These are phyloP conservation scores for Cryptosporidium sp. DNA, from an alignment of 169 alveolate species.

Conservation along the genomic window DNA sequence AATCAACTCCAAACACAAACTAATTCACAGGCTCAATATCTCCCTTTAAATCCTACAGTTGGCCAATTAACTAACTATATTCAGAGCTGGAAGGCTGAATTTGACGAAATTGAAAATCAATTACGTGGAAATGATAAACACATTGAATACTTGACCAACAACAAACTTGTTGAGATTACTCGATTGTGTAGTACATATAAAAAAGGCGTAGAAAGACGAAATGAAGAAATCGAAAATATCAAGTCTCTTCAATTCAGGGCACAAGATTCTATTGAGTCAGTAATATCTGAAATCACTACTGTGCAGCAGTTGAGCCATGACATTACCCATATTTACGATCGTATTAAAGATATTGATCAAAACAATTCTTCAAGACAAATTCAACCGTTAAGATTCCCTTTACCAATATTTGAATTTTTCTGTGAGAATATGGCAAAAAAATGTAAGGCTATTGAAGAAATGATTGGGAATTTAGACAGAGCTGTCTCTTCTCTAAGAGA, in stretches of 20 bases:
- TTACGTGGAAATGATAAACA: slow-evolving; percentile 67
- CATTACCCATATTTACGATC: slow-evolving; percentile 55
- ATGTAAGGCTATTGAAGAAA: slow-evolving; percentile 57
- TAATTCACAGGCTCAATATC: slow-evolving; percentile 52
- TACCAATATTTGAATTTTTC: slow-evolving; percentile 69
- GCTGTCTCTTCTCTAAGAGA: slow-evolving; percentile 52
- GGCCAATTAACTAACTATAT: slow-evolving; percentile 73
- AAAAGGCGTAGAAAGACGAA: slow-evolving; percentile 71
- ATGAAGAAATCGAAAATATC: slow-evolving; percentile 68
- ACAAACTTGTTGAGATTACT: slow-evolving; percentile 56
- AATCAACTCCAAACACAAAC: slow-evolving; percentile 1
- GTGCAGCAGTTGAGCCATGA: slow-evolving; percentile 70
- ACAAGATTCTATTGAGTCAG: slow-evolving; percentile 48
- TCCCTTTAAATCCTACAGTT: slow-evolving; percentile 65
- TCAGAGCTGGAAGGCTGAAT: slow-evolving; percentile 68
- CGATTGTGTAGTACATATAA: slow-evolving; percentile 57
- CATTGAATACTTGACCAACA: slow-evolving; percentile 54
- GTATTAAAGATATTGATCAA: slow-evolving; percentile 56
- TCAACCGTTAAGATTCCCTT: slow-evolving; percentile 58
- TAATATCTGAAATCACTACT: slow-evolving; percentile 53
- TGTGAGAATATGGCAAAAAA: slow-evolving; percentile 68
- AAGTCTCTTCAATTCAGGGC: slow-evolving; percentile 47
- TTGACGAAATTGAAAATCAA: slow-evolving; percentile 60
- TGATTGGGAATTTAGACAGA: slow-evolving; percentile 28
- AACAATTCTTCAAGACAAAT: slow-evolving; percentile 53